Base-by-base conservation (phyloP, 2,329 filamentous ascomycete species). In the Monilinia aucupariae region DNA sequence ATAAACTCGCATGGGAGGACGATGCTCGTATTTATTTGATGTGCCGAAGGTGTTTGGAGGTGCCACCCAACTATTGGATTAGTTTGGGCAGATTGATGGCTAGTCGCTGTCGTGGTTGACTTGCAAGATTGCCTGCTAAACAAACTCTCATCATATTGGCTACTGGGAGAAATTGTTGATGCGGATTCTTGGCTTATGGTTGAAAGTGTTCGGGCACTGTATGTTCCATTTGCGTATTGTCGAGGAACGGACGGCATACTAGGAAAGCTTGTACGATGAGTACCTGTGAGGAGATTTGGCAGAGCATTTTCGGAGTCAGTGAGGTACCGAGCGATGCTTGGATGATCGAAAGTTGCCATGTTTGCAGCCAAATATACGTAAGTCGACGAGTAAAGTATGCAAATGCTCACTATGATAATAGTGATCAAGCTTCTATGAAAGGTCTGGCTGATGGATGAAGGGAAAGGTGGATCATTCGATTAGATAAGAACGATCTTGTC, bases 1-100 rank as follows among this genome's bases (percentile, higher is more conserved):
- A 61, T 41, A 32, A 69, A 70, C n/a, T 71, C 67, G 65, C 72
- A 74, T 20, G 67, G 66, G 9, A 71, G 64, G 17, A 65, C 58
- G 45, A 69, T 66, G 5, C 47, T 45, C 22, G 64, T 64, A n/a
- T 60, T 43, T 48, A 32, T 43, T 20, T 32, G 27, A 30, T 17
- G 13, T 15, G 39, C 17, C 53, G 25, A 15, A 15, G 27, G 53
- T 61, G 61, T 43, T 53, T 49, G 5, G 64, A 61, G 37, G 52
- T 53, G 22, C 43, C 45, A 51, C 22, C 52, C 20, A 8, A 41
- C 32, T 12, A 45, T 17, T 15, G 56, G 41, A 32, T 49, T 63
- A 25, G 22, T 51, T 15, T 56, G 54, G 27, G 17, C 45, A 20
- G 55, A 30, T 27, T 56, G 53, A n/a, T 4, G 51, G 22, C 51